A percentile compares a stretch with the other conserved stretches of the same genome.
These are phyloP conservation scores for Thielaviopsis ethacetica DNA, from an alignment of 2,329 filamentous ascomycete species.

Conservation along the genomic window DNA sequence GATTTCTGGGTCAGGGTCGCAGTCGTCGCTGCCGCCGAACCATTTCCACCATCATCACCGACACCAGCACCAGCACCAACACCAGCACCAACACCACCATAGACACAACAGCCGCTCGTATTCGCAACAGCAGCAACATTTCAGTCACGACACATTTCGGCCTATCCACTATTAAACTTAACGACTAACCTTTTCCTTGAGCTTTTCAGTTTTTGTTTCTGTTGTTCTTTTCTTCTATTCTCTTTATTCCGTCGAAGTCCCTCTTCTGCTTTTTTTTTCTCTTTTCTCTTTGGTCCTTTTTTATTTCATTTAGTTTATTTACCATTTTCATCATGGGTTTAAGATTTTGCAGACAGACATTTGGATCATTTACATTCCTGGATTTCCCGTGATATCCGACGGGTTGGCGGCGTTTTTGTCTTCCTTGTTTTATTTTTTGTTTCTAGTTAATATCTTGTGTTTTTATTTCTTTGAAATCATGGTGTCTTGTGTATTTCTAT, in stretches of 20 bases:
- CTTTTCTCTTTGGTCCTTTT: too few species aligned
- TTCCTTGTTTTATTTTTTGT: not conserved
- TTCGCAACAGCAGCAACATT: not conserved
- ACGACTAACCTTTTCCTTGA: not conserved
- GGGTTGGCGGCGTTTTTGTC: not conserved
- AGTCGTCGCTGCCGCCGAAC: not conserved
- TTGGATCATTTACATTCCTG: not conserved
- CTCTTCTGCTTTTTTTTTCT: too few species aligned
- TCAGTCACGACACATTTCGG: not conserved
- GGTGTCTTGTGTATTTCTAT: too few species aligned
- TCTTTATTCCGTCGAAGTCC: too few species aligned
- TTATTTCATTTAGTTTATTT: too few species aligned
- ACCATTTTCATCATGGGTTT: too few species aligned
- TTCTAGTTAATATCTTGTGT: not conserved
- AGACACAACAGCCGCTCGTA: not conserved
- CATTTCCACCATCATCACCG: not conserved
- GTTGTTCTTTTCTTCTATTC: too few species aligned
- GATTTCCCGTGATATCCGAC: not conserved
- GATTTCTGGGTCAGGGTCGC: not conserved
- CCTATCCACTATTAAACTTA: not conserved
- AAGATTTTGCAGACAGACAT: not conserved
- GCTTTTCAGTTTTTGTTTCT: not conserved
- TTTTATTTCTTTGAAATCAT: too few species aligned
- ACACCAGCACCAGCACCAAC: not conserved
- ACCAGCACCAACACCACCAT: not conserved